Conservation (phyloP, 2,329 filamentous ascomycete genomes). For the Sporothrix phasma region DNA sequence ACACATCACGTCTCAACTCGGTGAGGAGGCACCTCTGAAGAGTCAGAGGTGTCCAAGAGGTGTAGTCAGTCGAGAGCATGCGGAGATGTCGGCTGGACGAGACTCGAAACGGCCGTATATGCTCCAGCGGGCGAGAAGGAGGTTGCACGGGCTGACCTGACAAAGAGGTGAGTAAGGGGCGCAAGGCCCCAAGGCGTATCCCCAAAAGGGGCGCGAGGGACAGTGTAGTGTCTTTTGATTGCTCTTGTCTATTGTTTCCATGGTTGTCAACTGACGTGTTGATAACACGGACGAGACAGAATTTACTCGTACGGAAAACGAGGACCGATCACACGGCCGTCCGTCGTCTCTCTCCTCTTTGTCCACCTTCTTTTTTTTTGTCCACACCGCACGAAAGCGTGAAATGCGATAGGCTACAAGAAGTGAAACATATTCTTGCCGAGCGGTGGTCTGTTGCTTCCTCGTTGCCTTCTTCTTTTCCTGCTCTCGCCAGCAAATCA, state of each 20-base stretch:
- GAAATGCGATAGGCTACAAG: neutral
- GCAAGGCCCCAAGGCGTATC: neutral
- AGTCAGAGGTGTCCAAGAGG: no score
- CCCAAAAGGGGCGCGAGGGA: neutral
- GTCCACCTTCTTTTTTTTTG: neutral
- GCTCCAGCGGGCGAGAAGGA: neutral
- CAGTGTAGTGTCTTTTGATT: neutral
- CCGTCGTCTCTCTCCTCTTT: no score
- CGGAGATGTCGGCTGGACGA: neutral
- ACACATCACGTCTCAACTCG: neutral
- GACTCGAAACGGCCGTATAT: conserved; percentile 8
- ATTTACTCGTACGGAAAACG: no score
- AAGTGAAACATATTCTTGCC: neutral
- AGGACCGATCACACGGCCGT: no score
- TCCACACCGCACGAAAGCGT: neutral
- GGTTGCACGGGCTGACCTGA: conserved; percentile 1
- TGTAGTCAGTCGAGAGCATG: neutral
- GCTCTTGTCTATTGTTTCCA: neutral
- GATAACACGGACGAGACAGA: neutral
- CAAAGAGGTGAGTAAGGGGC: conserved; percentile 9
- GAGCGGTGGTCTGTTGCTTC: neutral
- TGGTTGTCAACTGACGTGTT: neutral
- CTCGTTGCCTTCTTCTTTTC: neutral
- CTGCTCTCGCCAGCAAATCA: neutral
- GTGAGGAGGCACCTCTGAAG: neutral